Conservation (phyloP, 2,329 filamentous ascomycete species). For the Parastagonospora nodorum region DNA sequence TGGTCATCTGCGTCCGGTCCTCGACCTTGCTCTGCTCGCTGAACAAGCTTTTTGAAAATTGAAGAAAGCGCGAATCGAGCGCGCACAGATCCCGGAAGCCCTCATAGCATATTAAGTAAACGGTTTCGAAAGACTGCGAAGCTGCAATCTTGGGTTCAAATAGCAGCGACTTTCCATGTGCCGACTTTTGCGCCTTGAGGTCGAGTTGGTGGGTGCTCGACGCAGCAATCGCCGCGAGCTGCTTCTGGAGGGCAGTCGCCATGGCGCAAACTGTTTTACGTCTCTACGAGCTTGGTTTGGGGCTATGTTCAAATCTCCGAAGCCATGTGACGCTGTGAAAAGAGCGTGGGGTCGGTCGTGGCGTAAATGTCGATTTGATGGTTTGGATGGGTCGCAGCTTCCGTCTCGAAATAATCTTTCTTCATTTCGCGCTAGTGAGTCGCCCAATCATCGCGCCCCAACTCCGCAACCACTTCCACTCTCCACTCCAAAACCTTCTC, state of each 20-base stretch:
- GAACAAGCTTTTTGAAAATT: constrained; percentile 81
- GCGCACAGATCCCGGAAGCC: constrained; percentile 91
- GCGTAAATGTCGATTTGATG: constrained; percentile 6
- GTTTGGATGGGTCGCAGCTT: neutral
- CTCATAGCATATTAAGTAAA: constrained; percentile 85
- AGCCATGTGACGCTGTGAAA: constrained; percentile 31
- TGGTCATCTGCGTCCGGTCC: constrained; percentile 84
- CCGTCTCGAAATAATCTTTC: neutral
- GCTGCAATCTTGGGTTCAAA: constrained; percentile 86
- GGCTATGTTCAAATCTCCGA: constrained; percentile 3
- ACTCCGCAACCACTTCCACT: neutral
- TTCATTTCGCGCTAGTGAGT: neutral
- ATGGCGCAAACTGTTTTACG: constrained; percentile 54
- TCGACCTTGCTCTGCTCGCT: constrained; percentile 90
- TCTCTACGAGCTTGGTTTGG: neutral
- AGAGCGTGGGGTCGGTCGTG: constrained; percentile 24
- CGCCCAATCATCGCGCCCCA: neutral
- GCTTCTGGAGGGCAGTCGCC: constrained; percentile 83
- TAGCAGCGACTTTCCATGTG: constrained; percentile 92
- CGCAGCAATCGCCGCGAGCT: constrained; percentile 89
- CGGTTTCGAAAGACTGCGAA: constrained; percentile 85
- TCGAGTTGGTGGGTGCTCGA: constrained; percentile 90
- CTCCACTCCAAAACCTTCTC: neutral
- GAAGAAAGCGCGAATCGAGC: constrained; percentile 77
- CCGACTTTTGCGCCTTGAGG: constrained; percentile 87